Conservation (phyloP, 306 rosid species). For the Canavalia ensiformis region DNA sequence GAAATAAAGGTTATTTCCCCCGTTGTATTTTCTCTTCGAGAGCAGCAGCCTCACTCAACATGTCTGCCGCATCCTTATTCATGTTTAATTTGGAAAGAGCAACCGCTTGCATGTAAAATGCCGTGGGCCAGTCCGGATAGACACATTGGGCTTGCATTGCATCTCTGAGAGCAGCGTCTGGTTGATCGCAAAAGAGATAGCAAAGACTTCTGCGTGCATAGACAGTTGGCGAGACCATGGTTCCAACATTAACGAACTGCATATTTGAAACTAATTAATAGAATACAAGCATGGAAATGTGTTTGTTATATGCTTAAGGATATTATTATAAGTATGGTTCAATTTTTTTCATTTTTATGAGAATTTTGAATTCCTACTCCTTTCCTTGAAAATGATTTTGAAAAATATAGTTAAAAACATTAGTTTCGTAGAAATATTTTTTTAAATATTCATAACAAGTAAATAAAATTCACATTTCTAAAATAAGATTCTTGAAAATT, state of each 20-base stretch:
- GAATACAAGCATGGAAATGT: neutral
- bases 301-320: no score
- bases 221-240: constrained; percentile 81
- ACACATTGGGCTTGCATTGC: constrained; percentile 90
- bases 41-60: constrained; percentile 75
- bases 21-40: constrained; percentile 72
- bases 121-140: constrained; percentile 80
- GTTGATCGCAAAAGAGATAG: constrained; percentile 77
- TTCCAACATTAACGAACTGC: constrained; percentile 76
- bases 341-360: no score
- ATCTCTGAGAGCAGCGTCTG: constrained; percentile 85
- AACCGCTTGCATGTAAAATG: constrained; percentile 90
- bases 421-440: no score
- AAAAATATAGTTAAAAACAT: no score
- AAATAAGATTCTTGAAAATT: no score
- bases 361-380: no score
- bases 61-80: constrained; percentile 82
- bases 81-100: constrained; percentile 86
- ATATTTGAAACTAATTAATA: neutral
- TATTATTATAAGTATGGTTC: no score
- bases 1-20: constrained; percentile 52
- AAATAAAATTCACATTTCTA: no score
- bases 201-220: constrained; percentile 77
- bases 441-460: no score
- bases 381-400: no score